Percentiles rank a stretch among this genome's conserved stretches.
Conservation (phyloP, 1,284 basidiomycete species). For the Fomitopsis palustris region DNA sequence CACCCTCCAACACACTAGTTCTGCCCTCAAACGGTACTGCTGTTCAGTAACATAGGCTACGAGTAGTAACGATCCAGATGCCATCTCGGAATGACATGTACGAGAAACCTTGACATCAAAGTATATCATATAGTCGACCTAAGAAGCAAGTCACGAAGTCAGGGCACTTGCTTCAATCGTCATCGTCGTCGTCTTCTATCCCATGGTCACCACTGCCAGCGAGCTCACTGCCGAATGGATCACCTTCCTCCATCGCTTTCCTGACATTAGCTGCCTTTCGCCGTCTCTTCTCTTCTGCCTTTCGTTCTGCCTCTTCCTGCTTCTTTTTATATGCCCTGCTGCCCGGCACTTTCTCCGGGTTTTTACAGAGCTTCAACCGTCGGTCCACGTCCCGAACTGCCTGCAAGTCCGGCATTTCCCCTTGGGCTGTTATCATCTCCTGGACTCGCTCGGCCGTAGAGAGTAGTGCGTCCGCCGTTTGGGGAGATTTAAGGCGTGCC, state of each 20-base stretch:
- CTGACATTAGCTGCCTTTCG: slow-evolving; percentile 59
- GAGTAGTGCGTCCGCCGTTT: slow-evolving; percentile 19
- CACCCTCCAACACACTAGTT: background rate
- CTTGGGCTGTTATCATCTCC: slow-evolving; percentile 50
- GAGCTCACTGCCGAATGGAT: slow-evolving; percentile 66
- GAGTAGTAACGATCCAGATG: background rate
- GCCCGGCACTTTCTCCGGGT: slow-evolving; percentile 89
- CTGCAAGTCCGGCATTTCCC: slow-evolving; percentile 73
- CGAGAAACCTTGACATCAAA: slow-evolving; percentile 3
- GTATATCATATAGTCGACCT: slow-evolving; percentile 1
- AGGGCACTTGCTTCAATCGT: slow-evolving; percentile 12
- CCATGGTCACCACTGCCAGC: slow-evolving; percentile 30
- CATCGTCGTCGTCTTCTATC: slow-evolving; percentile 45
- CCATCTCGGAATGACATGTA: background rate
- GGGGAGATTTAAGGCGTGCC: slow-evolving; percentile 49
- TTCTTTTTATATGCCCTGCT: slow-evolving; percentile 74
- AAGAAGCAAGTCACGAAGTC: background rate
- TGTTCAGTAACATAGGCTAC: background rate
- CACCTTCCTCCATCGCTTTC: slow-evolving; percentile 46
- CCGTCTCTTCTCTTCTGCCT: slow-evolving; percentile 59
- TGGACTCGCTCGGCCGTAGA: slow-evolving; percentile 52
- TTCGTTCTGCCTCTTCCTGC: slow-evolving; percentile 60
- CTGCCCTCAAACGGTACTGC: background rate
- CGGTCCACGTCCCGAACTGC: slow-evolving; percentile 84
- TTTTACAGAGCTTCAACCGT: slow-evolving; percentile 81